Evolutionary conservation across 73 alveolate species (phyloP).

Genomic region (Paramecium octaurelia): DNA sequence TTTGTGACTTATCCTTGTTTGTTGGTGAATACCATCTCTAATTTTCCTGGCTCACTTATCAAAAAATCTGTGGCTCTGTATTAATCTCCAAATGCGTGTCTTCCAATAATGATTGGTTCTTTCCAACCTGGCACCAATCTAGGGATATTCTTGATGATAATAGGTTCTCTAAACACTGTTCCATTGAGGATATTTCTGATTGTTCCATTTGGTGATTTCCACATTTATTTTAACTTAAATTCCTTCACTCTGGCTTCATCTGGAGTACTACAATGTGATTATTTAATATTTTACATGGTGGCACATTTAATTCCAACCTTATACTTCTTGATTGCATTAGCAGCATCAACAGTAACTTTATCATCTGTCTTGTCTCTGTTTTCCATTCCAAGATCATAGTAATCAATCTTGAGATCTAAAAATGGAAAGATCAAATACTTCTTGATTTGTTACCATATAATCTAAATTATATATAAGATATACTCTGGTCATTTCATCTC

Average conservation of each 20-base stretch:
- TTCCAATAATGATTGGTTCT: slow-evolving; percentile 85
- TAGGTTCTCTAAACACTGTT: slow-evolving; percentile 92
- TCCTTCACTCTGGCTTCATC: slow-evolving; percentile 84
- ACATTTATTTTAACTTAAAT: slow-evolving; percentile 85
- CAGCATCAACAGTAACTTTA: slow-evolving; percentile 76
- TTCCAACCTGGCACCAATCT: slow-evolving; percentile 90
- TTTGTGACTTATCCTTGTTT: slow-evolving; percentile 62
- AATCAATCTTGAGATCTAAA: slow-evolving; percentile 66
- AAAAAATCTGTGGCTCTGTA: slow-evolving; percentile 84
- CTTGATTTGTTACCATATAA: slow-evolving; percentile 65
- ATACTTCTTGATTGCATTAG: slow-evolving; percentile 71
- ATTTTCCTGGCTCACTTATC: slow-evolving; percentile 74
- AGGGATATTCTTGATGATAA: slow-evolving; percentile 81
- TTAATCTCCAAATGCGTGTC: slow-evolving; percentile 93
- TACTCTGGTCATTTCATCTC: slow-evolving; percentile 90
- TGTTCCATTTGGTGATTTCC: slow-evolving; percentile 93
- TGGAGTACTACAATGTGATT: slow-evolving; percentile 62
- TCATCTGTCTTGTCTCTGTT: slow-evolving; percentile 80
- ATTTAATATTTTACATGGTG: slow-evolving; percentile 52
- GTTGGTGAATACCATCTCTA: slow-evolving; percentile 71
- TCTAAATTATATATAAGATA: not conserved
- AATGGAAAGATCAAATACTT: slow-evolving; percentile 62
- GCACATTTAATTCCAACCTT: slow-evolving; percentile 84
- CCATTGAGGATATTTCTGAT: slow-evolving; percentile 89
- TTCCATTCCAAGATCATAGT: slow-evolving; percentile 75